Evolutionary conservation across 1,139 yeast species (phyloP), one percentile per base, ranked within the genome.

Genomic region (Kodamaea arcana): DNA sequence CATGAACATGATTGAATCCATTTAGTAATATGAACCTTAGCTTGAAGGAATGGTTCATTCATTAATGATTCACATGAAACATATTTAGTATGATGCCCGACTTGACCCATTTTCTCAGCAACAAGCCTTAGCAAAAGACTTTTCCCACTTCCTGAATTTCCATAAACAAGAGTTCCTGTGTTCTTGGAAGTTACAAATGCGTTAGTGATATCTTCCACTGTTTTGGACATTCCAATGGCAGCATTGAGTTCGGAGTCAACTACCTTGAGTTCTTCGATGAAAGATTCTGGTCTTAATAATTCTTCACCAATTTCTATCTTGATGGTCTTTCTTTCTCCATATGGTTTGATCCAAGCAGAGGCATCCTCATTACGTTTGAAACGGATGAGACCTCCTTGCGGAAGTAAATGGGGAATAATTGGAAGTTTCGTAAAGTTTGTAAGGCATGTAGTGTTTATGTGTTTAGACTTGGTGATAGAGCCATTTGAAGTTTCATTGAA

Each of bases 61-160:
- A 57, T 72, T 45, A 45, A 62, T 36, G 49, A 72, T 69, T 61
- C 94, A 75, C 61, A 81, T 24, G 72, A 63, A 3, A 78, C 58
- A 17, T 55, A 59, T 41, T 69, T 69, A 15, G 62, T 51, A 43
- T 69, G 73, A 33, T 60, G 62, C 8, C 78, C 78, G 27, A 62
- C 52, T 7, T 50, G 33, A 5, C 52, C 43, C 13, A 83, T 54
- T 5, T 51, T 50, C 2, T 57, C 43, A 0, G 69, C 52, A 2
- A 84, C 52, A 23, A 69, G 61, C 5, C 65, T 58, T 13, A 80
- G 54, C 0, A 82, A 49, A 2, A 78, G 61, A 0, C 92, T 63
- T 53, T 90, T 90, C 1, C 97, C 97, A 43, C 87, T 72, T 0
- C 96, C 97, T 1, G 86, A 65, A 25, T 80, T 65, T 0, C 97